phyloP scores from a whole-genome alignment of 768 basidiomycete genomes.

The Hemileccinum rubropunctum region DNA sequence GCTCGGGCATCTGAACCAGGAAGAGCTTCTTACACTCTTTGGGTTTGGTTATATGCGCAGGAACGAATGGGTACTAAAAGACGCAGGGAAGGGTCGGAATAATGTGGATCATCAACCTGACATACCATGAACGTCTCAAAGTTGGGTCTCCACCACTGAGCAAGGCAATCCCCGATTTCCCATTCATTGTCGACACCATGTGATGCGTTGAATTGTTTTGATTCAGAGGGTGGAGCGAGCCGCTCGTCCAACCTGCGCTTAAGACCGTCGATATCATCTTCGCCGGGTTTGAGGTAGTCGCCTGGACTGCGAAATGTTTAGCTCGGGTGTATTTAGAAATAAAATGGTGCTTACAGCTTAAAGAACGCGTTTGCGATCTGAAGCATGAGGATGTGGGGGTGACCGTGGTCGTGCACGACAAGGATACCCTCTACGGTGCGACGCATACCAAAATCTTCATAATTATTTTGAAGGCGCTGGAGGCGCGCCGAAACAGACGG shows the following conservation, averaged over 20 bases:
- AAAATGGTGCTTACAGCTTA: constrained; percentile 72
- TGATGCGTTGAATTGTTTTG: constrained; percentile 69
- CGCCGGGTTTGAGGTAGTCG: constrained; percentile 97
- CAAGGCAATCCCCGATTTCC: constrained; percentile 96
- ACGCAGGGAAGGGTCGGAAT: background rate
- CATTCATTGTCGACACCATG: constrained; percentile 86
- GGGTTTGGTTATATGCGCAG: constrained; percentile 94
- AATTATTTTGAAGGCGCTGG: constrained; percentile 92
- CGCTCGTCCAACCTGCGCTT: constrained; percentile 87
- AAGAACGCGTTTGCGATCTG: constrained; percentile 99
- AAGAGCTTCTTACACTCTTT: constrained; percentile 98
- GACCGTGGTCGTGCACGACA: constrained; percentile 94
- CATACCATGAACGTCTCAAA: constrained; percentile 98
- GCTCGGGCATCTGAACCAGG: constrained; percentile 92
- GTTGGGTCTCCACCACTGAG: constrained; percentile 98
- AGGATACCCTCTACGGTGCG: constrained; percentile 79
- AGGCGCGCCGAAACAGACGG: constrained; percentile 93
- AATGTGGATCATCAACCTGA: constrained; percentile 10
- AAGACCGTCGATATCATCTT: constrained; percentile 89
- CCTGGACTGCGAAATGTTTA: constrained; percentile 62
- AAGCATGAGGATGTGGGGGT: constrained; percentile 96
- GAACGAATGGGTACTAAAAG: constrained; percentile 84
- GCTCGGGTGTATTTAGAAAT: background rate
- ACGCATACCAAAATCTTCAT: constrained; percentile 96
- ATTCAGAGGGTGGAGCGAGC: constrained; percentile 74